Percentiles rank a stretch among this genome's conserved stretches.
phyloP scores from a whole-genome alignment of 257 asterid species.

The Mitragyna speciosa region DNA sequence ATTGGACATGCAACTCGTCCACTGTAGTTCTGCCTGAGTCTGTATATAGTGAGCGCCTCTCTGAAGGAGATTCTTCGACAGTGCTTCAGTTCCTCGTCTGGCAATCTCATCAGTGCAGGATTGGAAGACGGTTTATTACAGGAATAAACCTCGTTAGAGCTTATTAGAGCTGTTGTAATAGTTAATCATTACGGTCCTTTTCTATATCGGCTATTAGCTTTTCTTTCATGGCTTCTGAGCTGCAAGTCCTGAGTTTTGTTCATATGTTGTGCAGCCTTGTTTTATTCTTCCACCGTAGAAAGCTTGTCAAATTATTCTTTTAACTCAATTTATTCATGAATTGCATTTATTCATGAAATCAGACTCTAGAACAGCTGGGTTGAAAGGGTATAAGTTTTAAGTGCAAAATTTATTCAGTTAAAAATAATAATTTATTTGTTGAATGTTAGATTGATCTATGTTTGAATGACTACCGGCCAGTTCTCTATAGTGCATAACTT shows the following conservation, averaged over 20 bases:
- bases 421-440: conserved; percentile 15
- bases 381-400: conserved; percentile 12
- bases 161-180: conserved; percentile 22
- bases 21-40: conserved; percentile 28
- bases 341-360: conserved; percentile 16
- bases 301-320: conserved; percentile 14
- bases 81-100: conserved; percentile 20
- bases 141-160: conserved; percentile 36
- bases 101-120: conserved; percentile 29
- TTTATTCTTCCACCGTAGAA: conserved; percentile 16
- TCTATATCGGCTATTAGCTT: conserved; percentile 13
- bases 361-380: conserved; percentile 12
- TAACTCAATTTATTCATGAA: conserved; percentile 21
- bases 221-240: background rate
- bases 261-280: conserved; percentile 9
- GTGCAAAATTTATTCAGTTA: conserved; percentile 3
- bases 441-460: background rate
- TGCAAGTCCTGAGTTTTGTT: background rate
- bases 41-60: conserved; percentile 47
- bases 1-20: conserved; percentile 27
- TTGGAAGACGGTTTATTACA: conserved; percentile 24
- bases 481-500: background rate
- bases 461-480: background rate
- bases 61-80: conserved; percentile 29
- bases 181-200: conserved; percentile 28